Evolutionary conservation across 2,329 filamentous ascomycete species (phyloP).

Genomic region (Alternaria solani): DNA sequence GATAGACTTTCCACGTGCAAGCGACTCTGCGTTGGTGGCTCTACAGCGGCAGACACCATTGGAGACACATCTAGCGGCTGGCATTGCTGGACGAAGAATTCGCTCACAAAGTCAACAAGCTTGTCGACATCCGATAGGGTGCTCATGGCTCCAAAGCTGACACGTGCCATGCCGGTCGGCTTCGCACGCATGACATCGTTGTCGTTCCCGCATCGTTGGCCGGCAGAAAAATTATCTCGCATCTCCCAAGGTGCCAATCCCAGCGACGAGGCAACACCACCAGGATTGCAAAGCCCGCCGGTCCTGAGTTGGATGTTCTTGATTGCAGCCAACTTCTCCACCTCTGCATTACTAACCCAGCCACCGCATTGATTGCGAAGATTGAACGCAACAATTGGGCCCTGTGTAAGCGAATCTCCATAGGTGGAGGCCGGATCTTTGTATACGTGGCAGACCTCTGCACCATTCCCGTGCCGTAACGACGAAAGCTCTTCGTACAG

Average conservation of each 20-base stretch:
- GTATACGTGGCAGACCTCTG: conserved; percentile 73
- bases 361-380: conserved; percentile 71
- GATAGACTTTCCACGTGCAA: conserved; percentile 58
- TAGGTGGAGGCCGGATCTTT: conserved; percentile 53
- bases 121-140: conserved; percentile 74
- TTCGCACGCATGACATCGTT: conserved; percentile 84
- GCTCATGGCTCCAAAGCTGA: conserved; percentile 91
- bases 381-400: conserved; percentile 87
- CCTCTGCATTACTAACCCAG: conserved; percentile 82
- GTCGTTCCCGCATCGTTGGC: conserved; percentile 83
- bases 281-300: conserved; percentile 91
- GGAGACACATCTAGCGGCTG: conserved; percentile 21
- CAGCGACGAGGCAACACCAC: conserved; percentile 79
- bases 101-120: conserved; percentile 73
- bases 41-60: conserved; percentile 29
- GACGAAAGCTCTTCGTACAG: conserved; percentile 66
- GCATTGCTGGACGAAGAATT: conserved; percentile 54
- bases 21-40: conserved; percentile 39
- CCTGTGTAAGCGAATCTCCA: conserved; percentile 60
- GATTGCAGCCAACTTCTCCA: conserved; percentile 84
- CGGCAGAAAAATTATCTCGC: conserved; percentile 82
- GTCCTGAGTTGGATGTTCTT: conserved; percentile 85
- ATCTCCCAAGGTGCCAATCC: conserved; percentile 81
- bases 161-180: conserved; percentile 84
- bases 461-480: conserved; percentile 74